Conservation (phyloP, 768 basidiomycete species). For the Podaxis sp. region DNA sequence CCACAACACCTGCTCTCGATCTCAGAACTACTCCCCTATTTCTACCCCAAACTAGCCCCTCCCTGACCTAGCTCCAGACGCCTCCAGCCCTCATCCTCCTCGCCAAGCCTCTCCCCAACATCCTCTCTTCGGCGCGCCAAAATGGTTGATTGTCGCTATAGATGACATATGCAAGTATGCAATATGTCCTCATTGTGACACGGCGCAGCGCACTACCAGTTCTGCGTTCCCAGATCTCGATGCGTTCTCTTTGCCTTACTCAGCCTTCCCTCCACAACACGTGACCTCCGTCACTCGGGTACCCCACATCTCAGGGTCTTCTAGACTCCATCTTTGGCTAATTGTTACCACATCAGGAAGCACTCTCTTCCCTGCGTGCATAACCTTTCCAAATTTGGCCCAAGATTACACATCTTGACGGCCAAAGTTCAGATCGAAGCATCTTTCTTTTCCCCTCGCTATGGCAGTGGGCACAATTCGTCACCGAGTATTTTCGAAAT, state of each 20-base stretch:
- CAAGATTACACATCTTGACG: neutral
- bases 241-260: neutral
- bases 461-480: neutral
- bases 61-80: neutral
- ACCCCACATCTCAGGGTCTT: conserved; percentile 8
- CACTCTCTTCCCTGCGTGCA: neutral
- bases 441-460: neutral
- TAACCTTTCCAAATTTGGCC: neutral
- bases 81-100: no score
- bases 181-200: neutral
- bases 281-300: conserved; percentile 5
- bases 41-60: neutral
- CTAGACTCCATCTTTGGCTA: neutral
- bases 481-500: neutral
- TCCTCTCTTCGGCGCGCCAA: neutral
- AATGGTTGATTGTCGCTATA: neutral
- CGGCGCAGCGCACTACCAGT: neutral
- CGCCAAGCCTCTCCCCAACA: neutral
- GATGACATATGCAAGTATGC: neutral
- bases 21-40: neutral
- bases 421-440: neutral
- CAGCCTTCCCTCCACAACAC: neutral
- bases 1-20: neutral
- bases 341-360: neutral
- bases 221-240: neutral